A percentile compares a stretch with the other conserved stretches of the same genome.
These are phyloP conservation scores for Pholiota molesta DNA, from an alignment of 768 basidiomycete genomes.

Conservation along the genomic window DNA sequence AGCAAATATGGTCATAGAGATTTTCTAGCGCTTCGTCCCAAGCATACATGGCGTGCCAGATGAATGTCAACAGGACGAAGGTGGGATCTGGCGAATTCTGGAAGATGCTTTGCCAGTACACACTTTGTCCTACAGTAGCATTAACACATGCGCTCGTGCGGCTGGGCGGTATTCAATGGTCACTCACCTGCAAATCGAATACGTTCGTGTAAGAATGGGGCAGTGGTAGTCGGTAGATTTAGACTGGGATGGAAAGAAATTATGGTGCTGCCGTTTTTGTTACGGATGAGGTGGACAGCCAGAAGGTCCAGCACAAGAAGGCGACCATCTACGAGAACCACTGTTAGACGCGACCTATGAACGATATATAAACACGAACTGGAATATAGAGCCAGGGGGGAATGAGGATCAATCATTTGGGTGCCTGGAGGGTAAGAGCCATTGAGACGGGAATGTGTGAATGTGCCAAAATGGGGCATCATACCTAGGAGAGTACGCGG, in stretches of 20 bases:
- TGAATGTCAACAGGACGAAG: conserved; percentile 51
- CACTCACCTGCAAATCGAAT: conserved; percentile 47
- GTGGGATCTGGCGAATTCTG: conserved; percentile 53
- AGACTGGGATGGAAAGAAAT: conserved; percentile 51
- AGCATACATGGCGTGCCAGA: conserved; percentile 65
- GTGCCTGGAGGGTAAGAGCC: conserved; percentile 11
- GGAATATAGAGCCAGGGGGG: conserved; percentile 38
- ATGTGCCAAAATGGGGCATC: neutral
- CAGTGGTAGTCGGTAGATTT: conserved; percentile 42
- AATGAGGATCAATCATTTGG: conserved; percentile 42
- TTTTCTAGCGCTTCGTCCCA: conserved; percentile 64
- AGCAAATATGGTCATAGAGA: conserved; percentile 53
- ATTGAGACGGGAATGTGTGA: neutral
- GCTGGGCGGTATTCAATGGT: neutral
- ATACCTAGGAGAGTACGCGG: conserved; percentile 15
- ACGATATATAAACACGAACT: conserved; percentile 24
- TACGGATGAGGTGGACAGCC: conserved; percentile 51
- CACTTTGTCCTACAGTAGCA: conserved; percentile 37
- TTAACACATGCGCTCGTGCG: neutral
- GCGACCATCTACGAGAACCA: conserved; percentile 23
- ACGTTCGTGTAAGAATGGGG: conserved; percentile 45
- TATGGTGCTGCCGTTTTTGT: conserved; percentile 46
- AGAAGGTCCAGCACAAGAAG: conserved; percentile 49
- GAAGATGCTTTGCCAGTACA: conserved; percentile 50
- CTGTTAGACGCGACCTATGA: neutral